These are phyloP conservation scores for Glycine tomentella DNA, from an alignment of 306 rosid genomes.

Conservation along the genomic window DNA sequence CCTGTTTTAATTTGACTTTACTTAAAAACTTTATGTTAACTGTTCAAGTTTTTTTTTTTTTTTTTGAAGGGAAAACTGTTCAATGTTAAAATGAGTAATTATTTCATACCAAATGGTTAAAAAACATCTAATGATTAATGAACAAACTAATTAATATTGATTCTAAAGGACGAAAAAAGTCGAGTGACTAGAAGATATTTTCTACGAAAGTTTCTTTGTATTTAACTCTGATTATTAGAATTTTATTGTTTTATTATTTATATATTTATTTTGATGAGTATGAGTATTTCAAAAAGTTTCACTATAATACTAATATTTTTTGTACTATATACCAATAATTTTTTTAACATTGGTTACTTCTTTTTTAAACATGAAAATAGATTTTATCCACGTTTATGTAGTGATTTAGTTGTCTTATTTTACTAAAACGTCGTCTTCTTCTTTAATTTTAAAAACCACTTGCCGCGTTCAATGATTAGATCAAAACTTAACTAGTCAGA, in stretches of 20 bases:
- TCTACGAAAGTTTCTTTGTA: neutral
- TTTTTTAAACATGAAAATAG: neutral
- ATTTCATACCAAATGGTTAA: neutral
- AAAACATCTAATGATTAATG: neutral
- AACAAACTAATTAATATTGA: neutral
- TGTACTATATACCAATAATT: too few relatives aligned
- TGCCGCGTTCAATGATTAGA: conserved; percentile 31
- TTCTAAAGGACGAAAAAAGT: neutral
- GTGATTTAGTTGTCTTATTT: conserved; percentile 28
- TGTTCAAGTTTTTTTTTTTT: neutral
- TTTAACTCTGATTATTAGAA: neutral
- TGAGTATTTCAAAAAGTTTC: neutral
- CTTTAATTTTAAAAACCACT: conserved; percentile 5
- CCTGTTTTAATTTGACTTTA: neutral
- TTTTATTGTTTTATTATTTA: neutral
- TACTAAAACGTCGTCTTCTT: neutral
- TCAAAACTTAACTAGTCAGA: conserved; percentile 41
- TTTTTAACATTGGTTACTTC: neutral
- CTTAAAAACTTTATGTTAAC: neutral
- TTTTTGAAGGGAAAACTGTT: too few relatives aligned
- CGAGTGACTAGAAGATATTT: neutral
- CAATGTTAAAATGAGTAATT: neutral
- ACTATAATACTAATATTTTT: neutral
- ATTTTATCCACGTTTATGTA: conserved; percentile 35
- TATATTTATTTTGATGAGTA: neutral